A percentile compares a stretch with the other conserved stretches of the same genome.
Conservation (phyloP, 2,329 filamentous ascomycete species). For the Fusarium udum region DNA sequence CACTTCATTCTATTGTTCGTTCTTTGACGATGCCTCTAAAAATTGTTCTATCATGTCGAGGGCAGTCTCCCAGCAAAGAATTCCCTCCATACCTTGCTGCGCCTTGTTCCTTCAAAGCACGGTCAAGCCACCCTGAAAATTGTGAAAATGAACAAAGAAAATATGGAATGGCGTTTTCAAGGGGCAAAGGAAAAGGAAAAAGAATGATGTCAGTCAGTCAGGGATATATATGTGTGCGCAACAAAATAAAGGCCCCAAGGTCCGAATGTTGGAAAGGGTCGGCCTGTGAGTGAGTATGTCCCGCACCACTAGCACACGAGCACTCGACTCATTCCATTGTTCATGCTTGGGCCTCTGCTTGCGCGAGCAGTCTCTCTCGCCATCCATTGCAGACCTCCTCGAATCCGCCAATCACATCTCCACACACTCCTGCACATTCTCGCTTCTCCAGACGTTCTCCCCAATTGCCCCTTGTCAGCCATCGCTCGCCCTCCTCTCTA, state of each 20-base stretch:
- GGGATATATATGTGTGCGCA: constrained; percentile 4
- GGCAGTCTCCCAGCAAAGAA: constrained; percentile 5
- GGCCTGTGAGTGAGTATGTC: constrained; percentile 16
- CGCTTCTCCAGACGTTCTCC: constrained; percentile 77
- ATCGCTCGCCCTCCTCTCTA: constrained; percentile 82
- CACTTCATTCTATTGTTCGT: constrained; percentile 37
- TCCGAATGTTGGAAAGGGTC: constrained; percentile 8
- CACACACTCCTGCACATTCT: constrained; percentile 85
- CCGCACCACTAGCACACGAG: constrained; percentile 19
- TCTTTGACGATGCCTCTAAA: constrained; percentile 34
- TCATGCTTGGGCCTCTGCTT: constrained; percentile 62
- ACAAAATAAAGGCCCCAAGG: constrained; percentile 1
- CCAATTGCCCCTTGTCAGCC: constrained; percentile 86
- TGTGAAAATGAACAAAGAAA: constrained; percentile 21
- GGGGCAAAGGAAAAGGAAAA: constrained; percentile 4
- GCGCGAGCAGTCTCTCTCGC: constrained; percentile 77
- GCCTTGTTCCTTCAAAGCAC: constrained; percentile 28
- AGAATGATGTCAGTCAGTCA: constrained; percentile 3
- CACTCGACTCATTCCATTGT: background rate
- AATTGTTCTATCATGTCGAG: constrained; percentile 36
- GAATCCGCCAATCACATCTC: constrained; percentile 90
- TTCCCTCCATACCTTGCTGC: constrained; percentile 31
- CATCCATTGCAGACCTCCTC: constrained; percentile 89
- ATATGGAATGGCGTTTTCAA: constrained; percentile 5
- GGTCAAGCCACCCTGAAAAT: constrained; percentile 21